Evolutionary conservation across 495 filamentous ascomycete species (phyloP).

Genomic region (Penicillium mononematosum): DNA sequence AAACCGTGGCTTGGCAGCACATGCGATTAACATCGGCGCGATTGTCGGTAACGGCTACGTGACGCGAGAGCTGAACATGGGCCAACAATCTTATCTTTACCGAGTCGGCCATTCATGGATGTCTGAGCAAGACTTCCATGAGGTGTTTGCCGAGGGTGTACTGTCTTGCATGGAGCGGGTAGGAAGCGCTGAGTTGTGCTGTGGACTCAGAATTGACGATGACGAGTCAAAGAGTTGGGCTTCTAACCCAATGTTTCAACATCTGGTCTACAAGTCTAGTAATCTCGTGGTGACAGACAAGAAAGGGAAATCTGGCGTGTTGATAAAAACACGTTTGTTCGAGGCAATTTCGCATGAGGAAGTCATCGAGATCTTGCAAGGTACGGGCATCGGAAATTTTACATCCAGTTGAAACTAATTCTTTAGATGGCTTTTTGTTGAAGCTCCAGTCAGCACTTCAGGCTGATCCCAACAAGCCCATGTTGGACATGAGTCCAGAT

Average conservation of each 20-base stretch:
- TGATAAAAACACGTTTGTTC: slow-evolving; percentile 26
- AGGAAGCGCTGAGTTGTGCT: slow-evolving; percentile 14
- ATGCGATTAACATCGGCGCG: slow-evolving; percentile 56
- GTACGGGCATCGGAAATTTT: not conserved
- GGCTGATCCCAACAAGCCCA: slow-evolving; percentile 9
- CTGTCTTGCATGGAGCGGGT: slow-evolving; percentile 17
- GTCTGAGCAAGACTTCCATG: slow-evolving; percentile 59
- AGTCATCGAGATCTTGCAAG: slow-evolving; percentile 19
- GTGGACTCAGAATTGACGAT: slow-evolving; percentile 26
- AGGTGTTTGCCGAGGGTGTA: slow-evolving; percentile 60
- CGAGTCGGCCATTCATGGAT: slow-evolving; percentile 40
- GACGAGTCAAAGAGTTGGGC: slow-evolving; percentile 34
- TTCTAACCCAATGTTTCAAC: slow-evolving; percentile 31
- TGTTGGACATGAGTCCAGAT: slow-evolving; percentile 14
- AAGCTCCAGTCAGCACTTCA: slow-evolving; percentile 15
- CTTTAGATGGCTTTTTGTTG: slow-evolving; percentile 10
- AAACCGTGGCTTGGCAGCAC: slow-evolving; percentile 36
- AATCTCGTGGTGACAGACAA: slow-evolving; percentile 16
- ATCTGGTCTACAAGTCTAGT: slow-evolving; percentile 14
- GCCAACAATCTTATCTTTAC: slow-evolving; percentile 25
- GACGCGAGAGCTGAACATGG: slow-evolving; percentile 27
- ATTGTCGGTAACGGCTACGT: slow-evolving; percentile 59
- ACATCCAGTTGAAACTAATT: not conserved
- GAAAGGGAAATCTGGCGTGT: slow-evolving; percentile 19
- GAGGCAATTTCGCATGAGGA: slow-evolving; percentile 20